Percentiles rank a stretch among this genome's conserved stretches.
Conservation (phyloP, 1,284 basidiomycete species). For the Leccinum subfulvum region DNA sequence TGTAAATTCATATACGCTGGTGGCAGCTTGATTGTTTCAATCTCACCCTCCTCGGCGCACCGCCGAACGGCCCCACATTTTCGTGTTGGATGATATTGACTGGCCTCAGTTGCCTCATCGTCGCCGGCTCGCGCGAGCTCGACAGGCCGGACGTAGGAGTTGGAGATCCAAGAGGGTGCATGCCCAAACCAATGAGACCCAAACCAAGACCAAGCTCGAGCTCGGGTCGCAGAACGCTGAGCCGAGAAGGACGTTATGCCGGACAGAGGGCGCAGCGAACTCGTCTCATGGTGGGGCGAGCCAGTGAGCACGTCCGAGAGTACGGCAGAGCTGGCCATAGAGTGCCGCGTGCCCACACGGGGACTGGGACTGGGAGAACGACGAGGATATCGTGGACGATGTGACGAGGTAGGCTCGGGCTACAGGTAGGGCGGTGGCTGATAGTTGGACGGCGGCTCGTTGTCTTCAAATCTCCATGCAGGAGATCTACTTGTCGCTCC, state of each 20-base stretch:
- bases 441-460: constrained; percentile 30
- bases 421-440: constrained; percentile 64
- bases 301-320: constrained; percentile 18
- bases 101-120: constrained; percentile 51
- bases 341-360: constrained; percentile 18
- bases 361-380: not conserved
- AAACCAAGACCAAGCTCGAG: too few relatives aligned
- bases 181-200: too few relatives aligned
- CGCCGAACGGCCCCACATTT: constrained; percentile 50
- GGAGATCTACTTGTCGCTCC: constrained; percentile 55
- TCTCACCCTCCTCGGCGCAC: constrained; percentile 27
- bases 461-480: constrained; percentile 38
- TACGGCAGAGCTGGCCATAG: constrained; percentile 20
- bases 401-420: constrained; percentile 50
- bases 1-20: constrained; percentile 55
- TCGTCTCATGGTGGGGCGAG: constrained; percentile 12
- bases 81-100: constrained; percentile 82
- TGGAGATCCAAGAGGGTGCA: too few relatives aligned
- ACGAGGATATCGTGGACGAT: constrained; percentile 29
- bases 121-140: constrained; percentile 46
- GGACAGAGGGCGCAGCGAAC: constrained; percentile 13
- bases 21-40: constrained; percentile 75
- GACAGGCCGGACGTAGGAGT: constrained; percentile 10
- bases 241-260: constrained; percentile 8
- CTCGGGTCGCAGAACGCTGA: too few relatives aligned